A percentile compares a stretch with the other conserved stretches of the same genome.
These are phyloP conservation scores for Solanum hybrid DNA, from an alignment of 305 asterid species.

Conservation along the genomic window DNA sequence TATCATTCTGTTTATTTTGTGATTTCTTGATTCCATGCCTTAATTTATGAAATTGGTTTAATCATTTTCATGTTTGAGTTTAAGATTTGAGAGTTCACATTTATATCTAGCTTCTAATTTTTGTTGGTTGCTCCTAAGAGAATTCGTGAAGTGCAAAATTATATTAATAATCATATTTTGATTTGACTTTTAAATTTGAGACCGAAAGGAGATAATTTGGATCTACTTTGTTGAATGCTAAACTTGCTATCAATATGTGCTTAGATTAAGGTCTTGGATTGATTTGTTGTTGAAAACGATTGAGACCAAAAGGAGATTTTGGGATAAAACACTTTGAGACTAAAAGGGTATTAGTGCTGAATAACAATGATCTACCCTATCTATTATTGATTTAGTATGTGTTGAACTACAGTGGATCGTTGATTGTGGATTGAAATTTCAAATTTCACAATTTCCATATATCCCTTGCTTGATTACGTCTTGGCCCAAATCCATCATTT, in stretches of 20 bases:
- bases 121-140: not conserved
- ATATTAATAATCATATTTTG: not conserved
- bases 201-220: not conserved
- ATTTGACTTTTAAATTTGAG: not conserved
- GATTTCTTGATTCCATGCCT: not conserved
- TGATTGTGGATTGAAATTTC: not conserved
- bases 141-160: not conserved
- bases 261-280: not conserved
- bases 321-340: not conserved
- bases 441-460: not conserved
- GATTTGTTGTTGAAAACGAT: not conserved
- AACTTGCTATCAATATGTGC: not conserved
- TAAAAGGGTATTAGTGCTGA: not conserved
- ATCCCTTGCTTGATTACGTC: not conserved
- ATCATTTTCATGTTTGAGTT: not conserved
- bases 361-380: not conserved
- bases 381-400: not conserved
- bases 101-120: not conserved
- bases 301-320: not conserved
- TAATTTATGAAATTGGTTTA: not conserved
- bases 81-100: not conserved
- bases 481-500: not conserved
- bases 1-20: not conserved
- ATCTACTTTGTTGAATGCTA: not conserved
- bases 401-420: not conserved